phyloP scores from a whole-genome alignment of 441 rosid genomes.

The Croton laevigatus region DNA sequence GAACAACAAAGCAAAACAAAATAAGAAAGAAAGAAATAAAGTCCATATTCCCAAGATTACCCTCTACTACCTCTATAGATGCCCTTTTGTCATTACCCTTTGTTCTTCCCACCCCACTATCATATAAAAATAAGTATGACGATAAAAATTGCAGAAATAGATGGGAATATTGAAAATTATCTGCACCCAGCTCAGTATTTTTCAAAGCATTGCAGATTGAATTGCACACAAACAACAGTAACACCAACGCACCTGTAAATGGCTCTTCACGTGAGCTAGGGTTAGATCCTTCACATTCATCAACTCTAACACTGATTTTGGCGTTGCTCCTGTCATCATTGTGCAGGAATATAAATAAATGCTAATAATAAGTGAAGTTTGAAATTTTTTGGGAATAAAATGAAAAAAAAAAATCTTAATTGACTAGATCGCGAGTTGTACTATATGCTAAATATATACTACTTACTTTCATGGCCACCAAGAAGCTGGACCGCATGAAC shows the following conservation, averaged over 20 bases:
- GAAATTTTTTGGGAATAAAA: not conserved
- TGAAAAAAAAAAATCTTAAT: not conserved
- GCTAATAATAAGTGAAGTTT: not conserved
- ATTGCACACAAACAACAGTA: conserved; percentile 6
- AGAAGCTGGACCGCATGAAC: conserved; percentile 98
- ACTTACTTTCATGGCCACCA: conserved; percentile 99
- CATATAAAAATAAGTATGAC: conserved; percentile 21
- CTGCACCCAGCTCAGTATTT: not conserved
- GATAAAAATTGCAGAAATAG: conserved; percentile 23
- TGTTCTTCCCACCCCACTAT: conserved; percentile 32
- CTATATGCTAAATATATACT: too few relatives aligned
- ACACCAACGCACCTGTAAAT: conserved; percentile 72
- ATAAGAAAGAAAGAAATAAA: conserved; percentile 18
- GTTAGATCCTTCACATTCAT: conserved; percentile 99
- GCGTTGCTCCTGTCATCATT: conserved; percentile 81
- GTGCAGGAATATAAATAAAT: not conserved
- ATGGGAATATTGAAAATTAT: conserved; percentile 21
- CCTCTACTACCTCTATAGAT: conserved; percentile 28
- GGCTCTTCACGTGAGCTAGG: conserved; percentile 99
- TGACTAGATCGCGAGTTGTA: not conserved
- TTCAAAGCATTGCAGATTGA: conserved; percentile 27
- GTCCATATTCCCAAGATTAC: conserved; percentile 39
- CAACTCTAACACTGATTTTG: conserved; percentile 92
- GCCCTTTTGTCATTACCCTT: conserved; percentile 49
- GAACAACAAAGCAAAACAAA: conserved; percentile 27